These are phyloP conservation scores for Pyrus pyrifolia DNA, from an alignment of 306 rosid species.

Conservation along the genomic window DNA sequence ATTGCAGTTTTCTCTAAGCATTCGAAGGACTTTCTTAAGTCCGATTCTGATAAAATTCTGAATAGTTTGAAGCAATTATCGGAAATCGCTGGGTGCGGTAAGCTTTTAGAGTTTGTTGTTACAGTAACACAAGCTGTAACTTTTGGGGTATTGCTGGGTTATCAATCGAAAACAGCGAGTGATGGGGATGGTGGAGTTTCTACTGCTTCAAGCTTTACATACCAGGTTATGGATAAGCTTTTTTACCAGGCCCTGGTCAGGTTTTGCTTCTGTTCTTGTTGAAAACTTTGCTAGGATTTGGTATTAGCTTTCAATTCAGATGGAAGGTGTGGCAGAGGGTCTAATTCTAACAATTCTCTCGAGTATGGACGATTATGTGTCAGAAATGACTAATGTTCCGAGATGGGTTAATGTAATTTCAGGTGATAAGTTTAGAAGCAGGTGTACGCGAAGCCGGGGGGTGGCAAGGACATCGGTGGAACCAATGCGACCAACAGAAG, in stretches of 20 bases:
- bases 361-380: not conserved
- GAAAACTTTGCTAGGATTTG: conserved; percentile 79
- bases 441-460: no score
- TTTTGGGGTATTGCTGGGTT: conserved; percentile 46
- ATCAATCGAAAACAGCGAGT: conserved; percentile 17
- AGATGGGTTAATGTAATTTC: conserved; percentile 50
- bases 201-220: conserved; percentile 19
- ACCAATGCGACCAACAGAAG: no score
- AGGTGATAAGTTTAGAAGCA: conserved; percentile 25
- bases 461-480: no score
- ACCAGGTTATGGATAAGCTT: conserved; percentile 46
- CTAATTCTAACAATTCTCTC: conserved; percentile 8
- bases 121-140: conserved; percentile 49
- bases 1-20: conserved; percentile 51
- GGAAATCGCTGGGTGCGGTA: conserved; percentile 51
- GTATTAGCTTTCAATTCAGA: conserved; percentile 42
- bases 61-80: conserved; percentile 61
- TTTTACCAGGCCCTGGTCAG: conserved; percentile 50
- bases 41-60: conserved; percentile 63
- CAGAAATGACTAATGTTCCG: conserved; percentile 19
- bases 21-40: conserved; percentile 54
- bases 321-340: conserved; percentile 21
- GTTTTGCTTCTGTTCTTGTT: conserved; percentile 63
- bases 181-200: not conserved
- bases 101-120: conserved; percentile 45